These are phyloP conservation scores for Lachnellula willkommii DNA, from an alignment of 2,329 filamentous ascomycete species.

Conservation along the genomic window DNA sequence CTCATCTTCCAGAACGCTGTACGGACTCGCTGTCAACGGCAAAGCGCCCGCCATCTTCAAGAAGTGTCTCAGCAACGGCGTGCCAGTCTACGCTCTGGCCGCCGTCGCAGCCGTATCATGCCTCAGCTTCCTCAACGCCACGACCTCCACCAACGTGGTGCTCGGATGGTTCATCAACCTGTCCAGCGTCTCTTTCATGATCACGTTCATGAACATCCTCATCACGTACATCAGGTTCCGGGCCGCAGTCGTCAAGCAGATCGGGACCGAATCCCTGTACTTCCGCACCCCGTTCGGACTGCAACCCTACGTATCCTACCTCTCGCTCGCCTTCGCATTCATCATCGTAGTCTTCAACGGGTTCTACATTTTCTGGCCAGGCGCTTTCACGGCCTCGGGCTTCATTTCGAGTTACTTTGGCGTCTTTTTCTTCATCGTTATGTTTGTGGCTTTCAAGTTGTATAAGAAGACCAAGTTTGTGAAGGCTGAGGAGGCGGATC, in stretches of 20 bases:
- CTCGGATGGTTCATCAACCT: constrained; percentile 51
- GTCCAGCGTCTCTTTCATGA: constrained; percentile 42
- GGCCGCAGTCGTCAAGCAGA: constrained; percentile 48
- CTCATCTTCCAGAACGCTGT: constrained; percentile 44
- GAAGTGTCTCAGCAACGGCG: constrained; percentile 42
- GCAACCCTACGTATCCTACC: constrained; percentile 48
- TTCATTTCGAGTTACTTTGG: constrained; percentile 52
- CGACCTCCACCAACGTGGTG: constrained; percentile 38
- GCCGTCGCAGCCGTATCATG: constrained; percentile 37
- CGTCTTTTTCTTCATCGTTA: constrained; percentile 44
- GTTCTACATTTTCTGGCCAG: constrained; percentile 50
- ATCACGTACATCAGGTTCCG: constrained; percentile 43
- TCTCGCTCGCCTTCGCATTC: constrained; percentile 42
- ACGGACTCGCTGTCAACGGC: constrained; percentile 45
- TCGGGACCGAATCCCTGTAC: constrained; percentile 43
- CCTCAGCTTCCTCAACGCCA: constrained; percentile 43
- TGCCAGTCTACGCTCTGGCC: constrained; percentile 42
- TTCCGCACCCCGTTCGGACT: constrained; percentile 41
- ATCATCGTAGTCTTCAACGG: constrained; percentile 51
- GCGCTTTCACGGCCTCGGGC: constrained; percentile 36
- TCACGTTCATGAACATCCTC: constrained; percentile 43
- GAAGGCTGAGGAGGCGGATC: constrained; percentile 2
- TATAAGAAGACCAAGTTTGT: constrained; percentile 8
- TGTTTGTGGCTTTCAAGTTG: constrained; percentile 40
- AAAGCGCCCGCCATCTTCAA: constrained; percentile 46